phyloP scores from a whole-genome alignment of 768 basidiomycete species.

The Podaxis sp. region DNA sequence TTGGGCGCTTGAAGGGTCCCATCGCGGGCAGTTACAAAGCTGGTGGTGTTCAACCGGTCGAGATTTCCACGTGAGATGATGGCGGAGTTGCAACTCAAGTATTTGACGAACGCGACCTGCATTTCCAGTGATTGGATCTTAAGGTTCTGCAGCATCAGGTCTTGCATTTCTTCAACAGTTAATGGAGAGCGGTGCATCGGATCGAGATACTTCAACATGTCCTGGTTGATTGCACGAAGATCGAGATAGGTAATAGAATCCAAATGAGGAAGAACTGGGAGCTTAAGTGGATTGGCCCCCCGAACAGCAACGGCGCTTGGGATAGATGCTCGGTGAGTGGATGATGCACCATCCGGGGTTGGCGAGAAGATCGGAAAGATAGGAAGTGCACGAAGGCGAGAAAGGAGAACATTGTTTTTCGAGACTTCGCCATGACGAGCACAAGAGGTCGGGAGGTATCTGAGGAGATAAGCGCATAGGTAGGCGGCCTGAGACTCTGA shows the following conservation, averaged over 20 bases:
- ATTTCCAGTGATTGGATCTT: constrained; percentile 9
- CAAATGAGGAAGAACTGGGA: constrained; percentile 1
- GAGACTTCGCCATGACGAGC: constrained; percentile 6
- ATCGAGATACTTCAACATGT: constrained; percentile 19
- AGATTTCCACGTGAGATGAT: constrained; percentile 26
- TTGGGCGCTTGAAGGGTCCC: constrained; percentile 21
- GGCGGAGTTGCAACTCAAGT: constrained; percentile 19
- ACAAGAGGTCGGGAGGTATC: constrained; percentile 5
- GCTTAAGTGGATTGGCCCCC: background rate
- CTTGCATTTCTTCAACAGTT: constrained; percentile 10
- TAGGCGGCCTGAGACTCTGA: background rate
- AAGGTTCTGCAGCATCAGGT: constrained; percentile 6
- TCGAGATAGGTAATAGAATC: background rate
- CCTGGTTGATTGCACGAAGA: constrained; percentile 1
- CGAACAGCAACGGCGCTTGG: background rate
- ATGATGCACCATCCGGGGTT: constrained; percentile 1
- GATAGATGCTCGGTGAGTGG: background rate
- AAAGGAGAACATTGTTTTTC: constrained; percentile 6
- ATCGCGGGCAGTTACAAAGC: constrained; percentile 27
- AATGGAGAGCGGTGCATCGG: constrained; percentile 14
- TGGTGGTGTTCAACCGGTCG: constrained; percentile 20
- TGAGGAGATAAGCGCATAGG: constrained; percentile 7
- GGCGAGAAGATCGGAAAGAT: constrained; percentile 28
- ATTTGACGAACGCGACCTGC: constrained; percentile 10
- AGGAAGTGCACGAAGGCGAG: constrained; percentile 21